Evolutionary conservation across 1,139 yeast genomes (phyloP), one percentile per base, ranked within the genome.

Genomic region (Lodderomyces oxycetoniae): DNA sequence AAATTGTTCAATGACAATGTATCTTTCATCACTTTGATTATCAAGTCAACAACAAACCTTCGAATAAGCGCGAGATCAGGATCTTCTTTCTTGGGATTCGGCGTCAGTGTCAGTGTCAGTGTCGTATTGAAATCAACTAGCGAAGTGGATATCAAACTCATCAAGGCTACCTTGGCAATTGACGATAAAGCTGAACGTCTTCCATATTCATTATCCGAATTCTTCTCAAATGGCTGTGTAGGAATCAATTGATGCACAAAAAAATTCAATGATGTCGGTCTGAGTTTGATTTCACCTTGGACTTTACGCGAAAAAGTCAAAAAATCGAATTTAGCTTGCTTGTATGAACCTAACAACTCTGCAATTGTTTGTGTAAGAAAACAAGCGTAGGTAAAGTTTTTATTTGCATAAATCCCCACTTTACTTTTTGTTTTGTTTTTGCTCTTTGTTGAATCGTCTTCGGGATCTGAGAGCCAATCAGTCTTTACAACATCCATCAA

Each of bases 271-370:
- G 94, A 79, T 0, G 94, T 81, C 0, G 88, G 69, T 25, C 91
- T 68, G 2, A 95, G 91, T 61, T 42, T 69, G 47, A 41, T 58
- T 9, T 58, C 55, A 13, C 61, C 53, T 15, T 47, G 49, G 3
- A 63, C 57, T 55, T 77, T 77, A 50, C 79, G 81, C 3, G 91
- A 78, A 47, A 74, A 88, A 0, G 89, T 79, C 37, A 89, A 62
- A 49, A 89, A 84, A 48, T 87, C 96, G 35, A 84, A 68, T 52
- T 89, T 89, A 39, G 91, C 77, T 41, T 77, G 79, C 45, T 81
- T 82, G 55, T 88, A 89, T 1, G 95, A 83, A 2, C 81, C 77
- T 13, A 88, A 57, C 11, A 88, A 61, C 47, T 89, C 97, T 1
- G 81, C 70, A 25, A 88, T 57, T 0, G 77, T 60, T 47, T 80